These are phyloP conservation scores for Rubia tinctorum DNA, from an alignment of 305 asterid genomes.

Conservation along the genomic window DNA sequence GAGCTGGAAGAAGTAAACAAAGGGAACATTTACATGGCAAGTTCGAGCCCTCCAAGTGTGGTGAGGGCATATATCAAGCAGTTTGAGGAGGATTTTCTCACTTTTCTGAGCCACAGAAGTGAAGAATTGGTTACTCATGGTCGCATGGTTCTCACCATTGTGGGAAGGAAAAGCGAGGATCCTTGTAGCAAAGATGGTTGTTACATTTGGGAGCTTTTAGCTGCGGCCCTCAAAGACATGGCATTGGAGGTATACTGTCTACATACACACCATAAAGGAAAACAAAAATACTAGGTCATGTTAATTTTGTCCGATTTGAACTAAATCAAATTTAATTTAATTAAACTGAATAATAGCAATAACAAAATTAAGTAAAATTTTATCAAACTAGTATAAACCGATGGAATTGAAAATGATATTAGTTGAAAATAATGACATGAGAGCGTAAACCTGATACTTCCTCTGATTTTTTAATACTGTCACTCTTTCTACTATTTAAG, in stretches of 20 bases:
- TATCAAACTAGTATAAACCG: too few species aligned
- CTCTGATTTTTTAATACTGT: too few species aligned
- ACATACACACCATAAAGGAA: neutral
- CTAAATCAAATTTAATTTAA: too few species aligned
- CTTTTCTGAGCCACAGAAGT: slow-evolving; percentile 42
- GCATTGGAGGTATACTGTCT: slow-evolving; percentile 36
- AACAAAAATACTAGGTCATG: too few species aligned
- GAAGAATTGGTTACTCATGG: slow-evolving; percentile 54
- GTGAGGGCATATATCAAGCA: slow-evolving; percentile 50
- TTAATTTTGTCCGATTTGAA: too few species aligned
- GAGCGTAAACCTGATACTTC: too few species aligned
- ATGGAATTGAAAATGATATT: too few species aligned
- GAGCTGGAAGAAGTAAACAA: slow-evolving; percentile 36
- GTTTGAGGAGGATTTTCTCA: slow-evolving; percentile 45
- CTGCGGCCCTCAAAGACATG: slow-evolving; percentile 40
- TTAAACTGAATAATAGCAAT: too few species aligned
- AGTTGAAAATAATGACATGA: too few species aligned
- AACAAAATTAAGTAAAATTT: too few species aligned
- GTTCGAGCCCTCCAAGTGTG: slow-evolving; percentile 39
- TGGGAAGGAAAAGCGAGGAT: slow-evolving; percentile 51
- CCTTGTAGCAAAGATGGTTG: slow-evolving; percentile 49
- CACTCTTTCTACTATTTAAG: too few species aligned
- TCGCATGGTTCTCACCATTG: slow-evolving; percentile 58
- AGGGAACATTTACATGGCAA: slow-evolving; percentile 44
- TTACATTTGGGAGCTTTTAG: slow-evolving; percentile 61